phyloP scores from a whole-genome alignment of 352 stramenopile species.

The Pythium phragmitis region DNA sequence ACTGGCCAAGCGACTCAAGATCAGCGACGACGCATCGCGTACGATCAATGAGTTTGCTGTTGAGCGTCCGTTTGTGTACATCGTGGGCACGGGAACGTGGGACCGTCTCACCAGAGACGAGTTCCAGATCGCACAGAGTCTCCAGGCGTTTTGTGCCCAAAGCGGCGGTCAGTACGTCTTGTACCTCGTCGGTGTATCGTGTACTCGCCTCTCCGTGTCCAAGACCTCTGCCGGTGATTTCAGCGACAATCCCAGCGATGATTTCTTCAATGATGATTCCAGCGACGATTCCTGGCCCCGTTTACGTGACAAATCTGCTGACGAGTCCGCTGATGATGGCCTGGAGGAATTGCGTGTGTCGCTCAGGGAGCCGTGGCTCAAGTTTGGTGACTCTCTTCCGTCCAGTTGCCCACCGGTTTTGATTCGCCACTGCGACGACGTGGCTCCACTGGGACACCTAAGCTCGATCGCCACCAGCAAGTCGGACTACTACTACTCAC shows the following conservation, averaged over 20 bases:
- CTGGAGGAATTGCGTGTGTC: not conserved
- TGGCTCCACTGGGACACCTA: no score
- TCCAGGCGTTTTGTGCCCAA: not conserved
- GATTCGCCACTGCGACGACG: no score
- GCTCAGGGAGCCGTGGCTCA: slow-evolving; percentile 16
- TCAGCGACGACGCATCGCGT: not conserved
- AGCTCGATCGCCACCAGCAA: no score
- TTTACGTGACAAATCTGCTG: no score
- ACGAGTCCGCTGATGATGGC: no score
- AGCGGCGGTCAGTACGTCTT: not conserved
- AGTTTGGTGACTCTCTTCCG: slow-evolving; percentile 7
- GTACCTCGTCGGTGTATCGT: not conserved
- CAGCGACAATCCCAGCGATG: no score
- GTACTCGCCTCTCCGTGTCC: not conserved
- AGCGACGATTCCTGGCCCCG: no score
- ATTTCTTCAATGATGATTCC: no score
- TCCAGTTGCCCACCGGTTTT: no score
- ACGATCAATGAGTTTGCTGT: slow-evolving; percentile 1
- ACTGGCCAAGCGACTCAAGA: not conserved
- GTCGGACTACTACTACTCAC: no score
- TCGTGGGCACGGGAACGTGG: not conserved
- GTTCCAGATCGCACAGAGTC: not conserved
- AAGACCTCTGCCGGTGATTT: no score
- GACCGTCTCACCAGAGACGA: not conserved
- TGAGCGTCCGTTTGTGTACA: not conserved